Conservation (phyloP, 768 basidiomycete genomes). For the Rhodotorula toruloides region DNA sequence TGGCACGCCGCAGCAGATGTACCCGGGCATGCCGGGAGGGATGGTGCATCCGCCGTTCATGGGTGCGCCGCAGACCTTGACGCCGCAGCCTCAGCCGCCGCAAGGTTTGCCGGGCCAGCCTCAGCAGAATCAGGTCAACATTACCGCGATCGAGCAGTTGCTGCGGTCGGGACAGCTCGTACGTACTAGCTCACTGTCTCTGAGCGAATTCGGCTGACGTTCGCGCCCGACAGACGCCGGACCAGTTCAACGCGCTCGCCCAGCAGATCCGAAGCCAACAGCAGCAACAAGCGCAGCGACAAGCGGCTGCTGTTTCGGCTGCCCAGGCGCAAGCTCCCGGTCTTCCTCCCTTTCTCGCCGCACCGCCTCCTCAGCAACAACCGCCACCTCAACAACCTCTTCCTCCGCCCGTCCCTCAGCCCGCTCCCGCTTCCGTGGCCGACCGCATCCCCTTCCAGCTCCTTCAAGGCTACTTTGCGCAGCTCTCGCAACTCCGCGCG, state of each 20-base stretch:
- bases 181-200: not conserved
- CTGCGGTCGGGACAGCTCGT: slow-evolving; percentile 24
- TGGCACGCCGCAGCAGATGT: slow-evolving; percentile 1
- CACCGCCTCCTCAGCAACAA: not conserved
- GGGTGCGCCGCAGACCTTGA: not conserved
- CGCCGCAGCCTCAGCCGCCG: not conserved
- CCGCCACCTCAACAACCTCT: not conserved
- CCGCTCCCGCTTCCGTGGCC: not conserved
- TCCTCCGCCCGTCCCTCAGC: not conserved
- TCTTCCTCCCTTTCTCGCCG: not conserved
- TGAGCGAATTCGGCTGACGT: not conserved
- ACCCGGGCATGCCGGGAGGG: not conserved
- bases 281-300: slow-evolving; percentile 14
- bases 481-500: slow-evolving; percentile 1
- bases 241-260: slow-evolving; percentile 13
- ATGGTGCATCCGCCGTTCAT: slow-evolving; percentile 7
- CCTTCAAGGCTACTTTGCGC: slow-evolving; percentile 23
- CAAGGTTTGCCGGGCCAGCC: not conserved
- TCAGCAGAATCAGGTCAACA: slow-evolving; percentile 18
- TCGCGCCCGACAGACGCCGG: not conserved
- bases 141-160: slow-evolving; percentile 29
- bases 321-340: not conserved
- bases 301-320: not conserved
- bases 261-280: slow-evolving; percentile 18
- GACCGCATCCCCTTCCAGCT: slow-evolving; percentile 16